Base-by-base conservation (phyloP, 2,329 filamentous ascomycete species). In the Nemania sp. region DNA sequence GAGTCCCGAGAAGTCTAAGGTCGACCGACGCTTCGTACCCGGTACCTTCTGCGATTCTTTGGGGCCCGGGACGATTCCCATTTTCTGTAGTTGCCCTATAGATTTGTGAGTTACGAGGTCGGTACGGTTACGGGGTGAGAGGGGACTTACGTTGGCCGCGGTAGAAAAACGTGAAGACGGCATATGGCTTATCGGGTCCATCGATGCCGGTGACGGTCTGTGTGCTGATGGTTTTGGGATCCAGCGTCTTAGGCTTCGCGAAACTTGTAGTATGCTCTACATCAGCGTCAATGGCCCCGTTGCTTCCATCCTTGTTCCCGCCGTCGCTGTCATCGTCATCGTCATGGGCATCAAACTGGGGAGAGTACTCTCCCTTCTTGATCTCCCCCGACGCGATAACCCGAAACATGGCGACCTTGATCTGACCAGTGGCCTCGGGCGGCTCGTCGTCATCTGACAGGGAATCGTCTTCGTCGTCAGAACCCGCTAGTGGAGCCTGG, bases 121-220 rank as follows among this genome's bases (percentile, higher is more conserved):
- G 7, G 4, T 9, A 28, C 11, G 5, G 28, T 9, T 12, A n/a
- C n/a, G 37, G 20, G 11, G 15, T 3, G 1, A 51, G 20, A 30
- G 19, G 11, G 34, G n/a, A 84, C 91, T 78, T 79, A 95, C 93
- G 88, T 70, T 96, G 90, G 70, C 94, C 94, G 57, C 94, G 85
- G 71, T 99, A 99, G 75, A 97, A 91, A 72, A 99, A 99, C 23
- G 95, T 97, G 72, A 99, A 99, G 7, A 90, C 88, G 3, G 94
- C 94, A 74, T 96, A 99, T 3, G 95, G 94, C 73, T 93, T 94
- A 59, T 97, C 93, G 17, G 92, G 91, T 0, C 91, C 90, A 71
- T 99, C 94, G 59, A 97, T 96, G 15, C 93, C 94, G 7, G 94
- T 97, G n/a, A 99, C 94, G 0, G 94, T 99, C 74, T 99, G 94